Evolutionary conservation across 768 basidiomycete species (phyloP).

Genomic region (Rhodotorula kratochvilovae): DNA sequence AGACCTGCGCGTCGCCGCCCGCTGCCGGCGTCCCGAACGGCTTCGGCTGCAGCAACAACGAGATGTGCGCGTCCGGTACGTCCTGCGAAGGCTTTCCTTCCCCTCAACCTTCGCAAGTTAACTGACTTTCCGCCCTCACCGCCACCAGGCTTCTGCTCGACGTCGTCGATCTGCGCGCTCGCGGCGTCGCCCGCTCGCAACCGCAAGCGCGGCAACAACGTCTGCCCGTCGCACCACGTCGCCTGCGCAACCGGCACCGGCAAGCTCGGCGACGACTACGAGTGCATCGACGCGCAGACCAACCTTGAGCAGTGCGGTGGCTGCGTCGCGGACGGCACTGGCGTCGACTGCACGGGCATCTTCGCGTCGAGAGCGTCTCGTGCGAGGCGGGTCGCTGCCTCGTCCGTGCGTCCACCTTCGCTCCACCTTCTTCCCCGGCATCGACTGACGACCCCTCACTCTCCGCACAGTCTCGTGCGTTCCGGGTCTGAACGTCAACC

Average conservation of each 20-base stretch:
- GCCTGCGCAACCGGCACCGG: conserved; percentile 27
- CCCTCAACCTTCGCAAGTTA: no score
- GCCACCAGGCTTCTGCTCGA: conserved; percentile 16
- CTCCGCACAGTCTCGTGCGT: conserved; percentile 24
- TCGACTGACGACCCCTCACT: neutral
- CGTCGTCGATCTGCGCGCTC: conserved; percentile 5
- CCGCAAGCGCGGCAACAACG: conserved; percentile 14
- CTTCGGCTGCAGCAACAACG: conserved; percentile 33
- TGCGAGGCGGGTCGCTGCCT: conserved; percentile 54
- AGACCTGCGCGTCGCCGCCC: conserved; percentile 22
- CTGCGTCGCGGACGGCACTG: conserved; percentile 57
- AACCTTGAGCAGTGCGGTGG: conserved; percentile 74
- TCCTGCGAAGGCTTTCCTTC: neutral
- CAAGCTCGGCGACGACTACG: conserved; percentile 20
- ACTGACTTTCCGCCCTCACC: neutral
- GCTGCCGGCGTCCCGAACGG: conserved; percentile 32
- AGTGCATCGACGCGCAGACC: conserved; percentile 57
- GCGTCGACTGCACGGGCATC: conserved; percentile 69
- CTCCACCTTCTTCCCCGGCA: neutral
- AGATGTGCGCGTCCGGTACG: conserved; percentile 31
- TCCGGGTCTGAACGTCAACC: conserved; percentile 17
- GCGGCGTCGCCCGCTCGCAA: conserved; percentile 10
- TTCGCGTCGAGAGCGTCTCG: conserved; percentile 63
- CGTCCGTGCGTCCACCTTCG: conserved; percentile 38
- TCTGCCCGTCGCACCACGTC: conserved; percentile 25